Evolutionary conservation across 2,329 filamentous ascomycete genomes (phyloP).

Genomic region (Fusarium nanum): DNA sequence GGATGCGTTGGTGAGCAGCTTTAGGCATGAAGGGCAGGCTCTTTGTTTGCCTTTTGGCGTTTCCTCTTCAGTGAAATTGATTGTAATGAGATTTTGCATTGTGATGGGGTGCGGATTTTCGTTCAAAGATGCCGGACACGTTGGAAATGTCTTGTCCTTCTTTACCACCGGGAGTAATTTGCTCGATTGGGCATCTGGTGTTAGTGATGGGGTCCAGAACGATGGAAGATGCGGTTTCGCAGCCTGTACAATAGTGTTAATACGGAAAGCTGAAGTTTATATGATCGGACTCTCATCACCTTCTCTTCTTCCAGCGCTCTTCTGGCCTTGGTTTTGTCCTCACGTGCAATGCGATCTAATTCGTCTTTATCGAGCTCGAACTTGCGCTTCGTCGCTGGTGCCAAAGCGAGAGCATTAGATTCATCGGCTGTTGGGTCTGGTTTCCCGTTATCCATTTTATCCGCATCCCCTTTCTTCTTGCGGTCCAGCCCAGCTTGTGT

Average conservation of each 20-base stretch:
- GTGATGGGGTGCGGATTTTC: slow-evolving; percentile 78
- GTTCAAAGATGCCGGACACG: slow-evolving; percentile 79
- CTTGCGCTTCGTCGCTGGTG: slow-evolving; percentile 71
- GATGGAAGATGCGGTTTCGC: slow-evolving; percentile 79
- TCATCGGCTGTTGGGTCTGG: slow-evolving; percentile 6
- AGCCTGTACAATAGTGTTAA: slow-evolving; percentile 55
- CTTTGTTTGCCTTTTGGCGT: slow-evolving; percentile 58
- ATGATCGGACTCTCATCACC: slow-evolving; percentile 53
- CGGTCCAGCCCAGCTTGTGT: slow-evolving; percentile 76
- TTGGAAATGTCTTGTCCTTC: slow-evolving; percentile 73
- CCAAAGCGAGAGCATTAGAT: slow-evolving; percentile 17
- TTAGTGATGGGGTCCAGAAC: slow-evolving; percentile 93
- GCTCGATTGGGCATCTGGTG: slow-evolving; percentile 64
- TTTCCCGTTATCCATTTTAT: slow-evolving; percentile 51
- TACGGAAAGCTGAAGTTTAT: background rate
- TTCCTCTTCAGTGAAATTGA: slow-evolving; percentile 81
- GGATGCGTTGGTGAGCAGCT: slow-evolving; percentile 82
- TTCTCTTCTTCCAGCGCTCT: slow-evolving; percentile 79
- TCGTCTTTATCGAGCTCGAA: slow-evolving; percentile 80
- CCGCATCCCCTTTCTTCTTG: slow-evolving; percentile 52
- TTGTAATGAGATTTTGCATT: slow-evolving; percentile 79
- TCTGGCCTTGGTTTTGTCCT: slow-evolving; percentile 77
- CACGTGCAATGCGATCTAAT: slow-evolving; percentile 73
- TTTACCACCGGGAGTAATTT: slow-evolving; percentile 68
- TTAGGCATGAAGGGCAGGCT: slow-evolving; percentile 87